Conservation (phyloP, 2,329 filamentous ascomycete species). For the Colletotrichum sp. region DNA sequence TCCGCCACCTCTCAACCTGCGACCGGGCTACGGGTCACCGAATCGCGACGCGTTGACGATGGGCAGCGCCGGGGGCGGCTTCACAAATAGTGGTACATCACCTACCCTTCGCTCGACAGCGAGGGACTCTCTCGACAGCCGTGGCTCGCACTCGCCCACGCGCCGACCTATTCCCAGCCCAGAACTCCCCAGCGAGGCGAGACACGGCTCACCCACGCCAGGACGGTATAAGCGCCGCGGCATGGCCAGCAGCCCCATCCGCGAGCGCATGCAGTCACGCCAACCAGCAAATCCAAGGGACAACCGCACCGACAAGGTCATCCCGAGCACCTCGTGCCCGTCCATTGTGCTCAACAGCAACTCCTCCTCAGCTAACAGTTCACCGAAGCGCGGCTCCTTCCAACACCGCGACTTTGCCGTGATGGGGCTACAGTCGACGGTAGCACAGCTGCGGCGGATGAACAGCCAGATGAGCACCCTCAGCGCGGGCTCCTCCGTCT, state of each 20-base stretch:
- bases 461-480: conserved; percentile 56
- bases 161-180: not conserved
- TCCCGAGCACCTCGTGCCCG: not conserved
- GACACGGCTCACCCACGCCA: not conserved
- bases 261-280: not conserved
- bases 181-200: not conserved
- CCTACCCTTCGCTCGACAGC: not conserved
- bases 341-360: conserved; percentile 3
- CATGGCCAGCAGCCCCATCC: not conserved
- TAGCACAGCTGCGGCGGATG: conserved; percentile 61
- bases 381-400: not conserved
- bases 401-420: conserved; percentile 8
- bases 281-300: not conserved
- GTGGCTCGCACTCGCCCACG: not conserved
- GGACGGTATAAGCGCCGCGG: not conserved
- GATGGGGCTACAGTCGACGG: conserved; percentile 31
- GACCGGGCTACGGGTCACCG: not conserved
- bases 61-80: not conserved
- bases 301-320: not conserved
- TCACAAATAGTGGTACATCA: not conserved
- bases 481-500: conserved; percentile 43
- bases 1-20: conserved; percentile 15
- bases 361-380: not conserved
- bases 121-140: not conserved
- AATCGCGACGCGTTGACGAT: not conserved